Percentiles rank a stretch among this genome's conserved stretches.
Conservation (phyloP, 257 asterid species). For the Leonotis leonurus region DNA sequence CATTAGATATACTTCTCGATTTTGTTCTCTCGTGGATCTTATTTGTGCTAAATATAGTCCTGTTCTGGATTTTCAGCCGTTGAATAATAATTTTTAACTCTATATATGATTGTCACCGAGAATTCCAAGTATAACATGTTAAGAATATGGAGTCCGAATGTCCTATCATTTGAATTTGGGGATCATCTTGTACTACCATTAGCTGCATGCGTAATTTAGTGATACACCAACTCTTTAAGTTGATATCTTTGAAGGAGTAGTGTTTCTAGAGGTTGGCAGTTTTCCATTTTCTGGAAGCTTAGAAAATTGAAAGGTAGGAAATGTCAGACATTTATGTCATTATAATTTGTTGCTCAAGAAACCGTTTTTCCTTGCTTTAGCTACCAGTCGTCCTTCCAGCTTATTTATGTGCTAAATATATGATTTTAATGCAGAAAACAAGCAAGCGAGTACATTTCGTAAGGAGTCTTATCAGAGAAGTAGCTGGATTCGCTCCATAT, state of each 20-base stretch:
- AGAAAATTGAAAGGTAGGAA: too few species aligned
- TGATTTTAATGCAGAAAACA: slow-evolving; percentile 39
- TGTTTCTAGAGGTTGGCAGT: too few species aligned
- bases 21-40: not conserved
- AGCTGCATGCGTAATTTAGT: not conserved
- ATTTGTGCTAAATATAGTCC: too few species aligned
- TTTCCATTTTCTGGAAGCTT: not conserved
- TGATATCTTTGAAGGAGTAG: not conserved
- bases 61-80: too few species aligned
- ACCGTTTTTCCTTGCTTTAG: not conserved
- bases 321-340: too few species aligned
- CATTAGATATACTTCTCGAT: not conserved
- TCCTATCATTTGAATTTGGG: too few species aligned
- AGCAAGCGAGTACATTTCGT: slow-evolving; percentile 65
- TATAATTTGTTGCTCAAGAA: too few species aligned
- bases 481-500: slow-evolving; percentile 74
- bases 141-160: too few species aligned
- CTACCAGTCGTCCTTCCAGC: not conserved
- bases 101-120: too few species aligned
- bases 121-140: too few species aligned
- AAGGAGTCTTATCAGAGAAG: slow-evolving; percentile 59
- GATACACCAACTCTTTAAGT: not conserved
- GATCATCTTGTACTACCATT: too few species aligned
- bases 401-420: not conserved
- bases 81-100: too few species aligned